Conservation (phyloP, 768 basidiomycete species). For the Tylopilus subfusipes region DNA sequence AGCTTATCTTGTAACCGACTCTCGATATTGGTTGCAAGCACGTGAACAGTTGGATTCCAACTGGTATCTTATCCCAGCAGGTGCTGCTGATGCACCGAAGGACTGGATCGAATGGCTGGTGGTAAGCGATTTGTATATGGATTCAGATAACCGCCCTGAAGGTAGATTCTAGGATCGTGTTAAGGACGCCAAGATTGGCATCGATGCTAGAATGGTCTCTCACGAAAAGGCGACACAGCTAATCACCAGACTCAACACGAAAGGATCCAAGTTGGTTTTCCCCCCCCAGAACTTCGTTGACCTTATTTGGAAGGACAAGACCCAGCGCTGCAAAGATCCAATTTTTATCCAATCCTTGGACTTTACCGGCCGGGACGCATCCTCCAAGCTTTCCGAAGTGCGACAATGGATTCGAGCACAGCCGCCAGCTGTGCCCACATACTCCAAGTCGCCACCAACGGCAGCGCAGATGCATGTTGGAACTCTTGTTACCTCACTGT, state of each 20-base stretch:
- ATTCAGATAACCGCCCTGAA: conserved; percentile 1
- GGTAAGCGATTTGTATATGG: conserved; percentile 35
- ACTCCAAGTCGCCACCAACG: conserved; percentile 59
- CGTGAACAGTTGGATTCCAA: conserved; percentile 63
- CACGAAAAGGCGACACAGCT: conserved; percentile 65
- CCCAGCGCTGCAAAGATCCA: conserved; percentile 58
- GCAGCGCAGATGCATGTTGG: conserved; percentile 61
- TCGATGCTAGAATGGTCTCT: conserved; percentile 82
- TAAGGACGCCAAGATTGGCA: conserved; percentile 57
- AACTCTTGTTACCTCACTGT: conserved; percentile 64
- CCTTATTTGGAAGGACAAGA: conserved; percentile 76
- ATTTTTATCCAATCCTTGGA: conserved; percentile 68
- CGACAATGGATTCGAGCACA: conserved; percentile 66
- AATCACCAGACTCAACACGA: conserved; percentile 49
- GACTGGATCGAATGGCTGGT: conserved; percentile 81
- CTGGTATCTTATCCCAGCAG: conserved; percentile 68
- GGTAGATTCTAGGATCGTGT: conserved; percentile 34
- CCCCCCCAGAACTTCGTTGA: conserved; percentile 85
- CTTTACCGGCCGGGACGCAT: conserved; percentile 64
- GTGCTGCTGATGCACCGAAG: conserved; percentile 47
- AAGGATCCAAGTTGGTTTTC: conserved; percentile 67
- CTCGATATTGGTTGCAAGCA: conserved; percentile 83
- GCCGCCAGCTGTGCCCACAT: conserved; percentile 56
- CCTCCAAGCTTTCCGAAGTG: conserved; percentile 66
- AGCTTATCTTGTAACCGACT: conserved; percentile 77